These are phyloP conservation scores for Linaria vulgaris DNA, from an alignment of 257 asterid species.

Conservation along the genomic window DNA sequence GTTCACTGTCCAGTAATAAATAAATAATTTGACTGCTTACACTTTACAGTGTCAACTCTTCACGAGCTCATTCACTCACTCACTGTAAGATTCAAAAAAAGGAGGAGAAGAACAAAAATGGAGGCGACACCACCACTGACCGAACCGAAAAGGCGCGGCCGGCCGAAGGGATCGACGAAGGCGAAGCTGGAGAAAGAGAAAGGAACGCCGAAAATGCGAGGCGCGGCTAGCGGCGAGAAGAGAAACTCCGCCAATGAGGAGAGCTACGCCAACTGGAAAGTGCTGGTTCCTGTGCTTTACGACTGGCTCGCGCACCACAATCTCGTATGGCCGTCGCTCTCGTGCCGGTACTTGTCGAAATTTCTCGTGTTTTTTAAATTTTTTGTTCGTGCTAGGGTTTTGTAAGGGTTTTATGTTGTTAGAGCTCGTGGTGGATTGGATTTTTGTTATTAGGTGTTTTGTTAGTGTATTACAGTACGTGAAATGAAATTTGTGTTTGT, in stretches of 20 bases:
- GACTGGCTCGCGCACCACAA: constrained; percentile 76
- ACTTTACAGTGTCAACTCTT: too few relatives aligned
- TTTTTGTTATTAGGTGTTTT: constrained; percentile 1
- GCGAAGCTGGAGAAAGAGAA: constrained; percentile 56
- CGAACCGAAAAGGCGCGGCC: constrained; percentile 84
- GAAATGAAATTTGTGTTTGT: background rate
- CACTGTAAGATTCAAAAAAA: background rate
- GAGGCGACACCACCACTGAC: constrained; percentile 49
- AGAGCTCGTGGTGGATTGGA: too few relatives aligned
- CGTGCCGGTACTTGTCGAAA: constrained; percentile 61
- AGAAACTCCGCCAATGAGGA: constrained; percentile 60
- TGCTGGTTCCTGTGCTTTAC: constrained; percentile 75
- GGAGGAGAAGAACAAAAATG: constrained; percentile 21
- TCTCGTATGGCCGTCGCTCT: constrained; percentile 63
- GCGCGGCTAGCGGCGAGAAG: constrained; percentile 39
- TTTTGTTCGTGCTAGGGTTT: constrained; percentile 31
- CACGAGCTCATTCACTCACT: background rate
- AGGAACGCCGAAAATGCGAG: constrained; percentile 52
- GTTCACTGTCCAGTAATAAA: too few relatives aligned
- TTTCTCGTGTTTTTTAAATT: background rate
- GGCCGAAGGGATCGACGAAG: constrained; percentile 92
- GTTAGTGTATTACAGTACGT: background rate
- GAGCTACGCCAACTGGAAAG: constrained; percentile 87
- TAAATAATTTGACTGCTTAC: too few relatives aligned
- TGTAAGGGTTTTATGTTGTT: background rate